Evolutionary conservation across 2,329 filamentous ascomycete genomes (phyloP).

Genomic region (Fusarium abutilonis): DNA sequence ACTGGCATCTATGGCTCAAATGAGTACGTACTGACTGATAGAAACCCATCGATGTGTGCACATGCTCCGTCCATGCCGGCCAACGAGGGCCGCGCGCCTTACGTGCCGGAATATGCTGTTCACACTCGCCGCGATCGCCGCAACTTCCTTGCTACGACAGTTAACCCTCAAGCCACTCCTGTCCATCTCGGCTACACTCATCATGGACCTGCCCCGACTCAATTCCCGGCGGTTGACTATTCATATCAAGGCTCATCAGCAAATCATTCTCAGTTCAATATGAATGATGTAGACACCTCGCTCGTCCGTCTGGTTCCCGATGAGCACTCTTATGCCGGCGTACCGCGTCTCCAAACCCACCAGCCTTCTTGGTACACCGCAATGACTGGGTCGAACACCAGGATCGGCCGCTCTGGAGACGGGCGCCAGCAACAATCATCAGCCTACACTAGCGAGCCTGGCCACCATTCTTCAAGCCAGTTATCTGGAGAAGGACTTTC

Average conservation of each 20-base stretch:
- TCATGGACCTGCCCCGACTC: not conserved
- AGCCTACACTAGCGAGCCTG: constrained; percentile 1
- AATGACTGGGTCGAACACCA: constrained; percentile 20
- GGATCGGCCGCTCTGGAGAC: constrained; percentile 21
- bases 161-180: constrained; percentile 6
- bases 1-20: constrained; percentile 6
- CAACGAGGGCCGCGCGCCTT: constrained; percentile 1
- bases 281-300: constrained; percentile 4
- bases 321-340: not conserved
- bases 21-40: constrained; percentile 23
- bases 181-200: not conserved
- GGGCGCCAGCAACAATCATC: constrained; percentile 22
- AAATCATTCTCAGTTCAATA: not conserved
- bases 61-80: constrained; percentile 1
- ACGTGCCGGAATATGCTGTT: not conserved
- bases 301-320: not conserved
- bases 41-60: constrained; percentile 2
- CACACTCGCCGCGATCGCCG: constrained; percentile 4
- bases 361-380: constrained; percentile 23
- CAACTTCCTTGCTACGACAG: not conserved
- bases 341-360: constrained; percentile 13
- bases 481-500: constrained; percentile 6
- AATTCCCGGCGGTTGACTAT: constrained; percentile 4
- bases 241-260: constrained; percentile 6
- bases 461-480: constrained; percentile 3